phyloP scores from a whole-genome alignment of 2,329 filamentous ascomycete genomes.

The Calonectria hawksworthii region DNA sequence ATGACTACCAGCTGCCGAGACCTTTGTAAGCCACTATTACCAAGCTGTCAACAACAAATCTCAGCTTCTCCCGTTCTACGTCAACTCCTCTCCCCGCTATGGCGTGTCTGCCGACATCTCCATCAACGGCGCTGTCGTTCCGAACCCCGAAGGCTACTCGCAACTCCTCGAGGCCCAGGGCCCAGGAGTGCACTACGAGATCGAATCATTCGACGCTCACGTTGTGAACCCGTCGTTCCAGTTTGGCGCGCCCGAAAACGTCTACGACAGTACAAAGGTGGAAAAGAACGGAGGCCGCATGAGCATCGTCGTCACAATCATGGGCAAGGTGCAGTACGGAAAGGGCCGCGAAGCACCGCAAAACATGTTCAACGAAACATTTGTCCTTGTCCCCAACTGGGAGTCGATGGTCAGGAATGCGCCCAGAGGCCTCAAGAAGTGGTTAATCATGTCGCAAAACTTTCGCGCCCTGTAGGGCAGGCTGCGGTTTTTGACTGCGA shows the following conservation, averaged over 20 bases:
- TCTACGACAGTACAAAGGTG: slow-evolving; percentile 57
- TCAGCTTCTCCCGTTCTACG: slow-evolving; percentile 78
- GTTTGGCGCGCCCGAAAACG: slow-evolving; percentile 66
- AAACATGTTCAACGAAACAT: slow-evolving; percentile 83
- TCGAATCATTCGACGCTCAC: slow-evolving; percentile 83
- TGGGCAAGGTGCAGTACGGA: slow-evolving; percentile 79
- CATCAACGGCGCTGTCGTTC: slow-evolving; percentile 81
- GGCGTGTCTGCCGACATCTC: slow-evolving; percentile 76
- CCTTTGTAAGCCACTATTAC: slow-evolving; percentile 83
- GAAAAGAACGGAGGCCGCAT: slow-evolving; percentile 70
- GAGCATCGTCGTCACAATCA: slow-evolving; percentile 80
- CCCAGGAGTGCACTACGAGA: slow-evolving; percentile 74
- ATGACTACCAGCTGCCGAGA: slow-evolving; percentile 71
- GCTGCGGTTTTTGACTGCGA: slow-evolving; percentile 19
- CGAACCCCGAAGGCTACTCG: slow-evolving; percentile 75
- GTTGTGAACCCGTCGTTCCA: slow-evolving; percentile 79
- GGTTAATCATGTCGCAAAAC: slow-evolving; percentile 80
- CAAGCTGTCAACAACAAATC: slow-evolving; percentile 76
- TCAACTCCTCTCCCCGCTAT: slow-evolving; percentile 68
- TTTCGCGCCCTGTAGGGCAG: slow-evolving; percentile 68
- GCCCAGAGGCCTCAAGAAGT: slow-evolving; percentile 67
- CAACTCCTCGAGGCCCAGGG: slow-evolving; percentile 76
- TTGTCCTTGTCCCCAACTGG: slow-evolving; percentile 85
- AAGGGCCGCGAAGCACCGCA: slow-evolving; percentile 72
- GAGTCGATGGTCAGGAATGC: slow-evolving; percentile 68